Percentiles rank a stretch among this genome's conserved stretches.
These are phyloP conservation scores for Roridomyces roridus DNA, from an alignment of 768 basidiomycete species.

Conservation along the genomic window DNA sequence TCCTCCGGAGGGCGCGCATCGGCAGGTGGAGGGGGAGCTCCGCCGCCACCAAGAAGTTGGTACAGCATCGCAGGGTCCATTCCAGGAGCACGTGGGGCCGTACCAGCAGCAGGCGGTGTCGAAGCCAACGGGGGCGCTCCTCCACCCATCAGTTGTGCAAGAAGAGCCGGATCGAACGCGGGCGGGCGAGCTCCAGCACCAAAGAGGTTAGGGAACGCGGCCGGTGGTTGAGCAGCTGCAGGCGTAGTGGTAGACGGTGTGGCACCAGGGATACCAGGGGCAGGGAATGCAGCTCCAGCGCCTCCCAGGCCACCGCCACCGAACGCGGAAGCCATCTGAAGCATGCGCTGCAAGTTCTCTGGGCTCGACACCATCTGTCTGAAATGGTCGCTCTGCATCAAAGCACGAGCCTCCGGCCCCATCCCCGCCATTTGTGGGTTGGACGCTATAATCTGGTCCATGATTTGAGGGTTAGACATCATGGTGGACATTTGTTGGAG, in stretches of 20 bases:
- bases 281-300: conserved; percentile 53
- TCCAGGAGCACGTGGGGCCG: conserved; percentile 30
- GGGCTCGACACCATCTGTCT: conserved; percentile 86
- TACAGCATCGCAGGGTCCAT: conserved; percentile 52
- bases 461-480: conserved; percentile 87
- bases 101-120: conserved; percentile 26
- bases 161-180: conserved; percentile 14
- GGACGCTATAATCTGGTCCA: conserved; percentile 84
- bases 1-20: conserved; percentile 87
- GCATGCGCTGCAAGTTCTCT: conserved; percentile 72
- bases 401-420: conserved; percentile 80
- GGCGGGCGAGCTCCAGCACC: conserved; percentile 23
- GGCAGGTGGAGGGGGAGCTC: conserved; percentile 54
- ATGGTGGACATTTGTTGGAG: conserved; percentile 86
- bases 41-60: conserved; percentile 44
- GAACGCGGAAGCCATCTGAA: conserved; percentile 72
- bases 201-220: conserved; percentile 29
- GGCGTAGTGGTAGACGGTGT: conserved; percentile 34
- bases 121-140: conserved; percentile 3
- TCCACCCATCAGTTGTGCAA: conserved; percentile 22
- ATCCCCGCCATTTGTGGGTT: conserved; percentile 80
- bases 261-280: conserved; percentile 61
- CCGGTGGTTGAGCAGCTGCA: conserved; percentile 29
- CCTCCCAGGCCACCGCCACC: conserved; percentile 34
- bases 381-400: conserved; percentile 80